Evolutionary conservation across 2,329 filamentous ascomycete genomes (phyloP).

Genomic region (Aspergillus sp.): DNA sequence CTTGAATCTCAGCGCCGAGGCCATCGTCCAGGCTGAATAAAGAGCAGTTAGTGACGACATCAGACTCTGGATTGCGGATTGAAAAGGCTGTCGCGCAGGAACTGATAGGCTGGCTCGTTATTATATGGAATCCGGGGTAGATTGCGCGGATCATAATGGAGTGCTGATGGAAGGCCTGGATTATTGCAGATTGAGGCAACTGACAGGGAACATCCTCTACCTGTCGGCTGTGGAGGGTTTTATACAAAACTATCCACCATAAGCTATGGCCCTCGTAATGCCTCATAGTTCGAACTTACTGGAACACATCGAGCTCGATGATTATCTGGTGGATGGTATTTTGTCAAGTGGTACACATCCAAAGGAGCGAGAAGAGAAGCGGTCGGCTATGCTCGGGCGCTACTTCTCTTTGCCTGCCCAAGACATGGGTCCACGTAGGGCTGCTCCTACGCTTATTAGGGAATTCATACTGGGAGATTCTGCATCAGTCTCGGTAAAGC

Average conservation of each 20-base stretch:
- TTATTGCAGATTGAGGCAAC: not conserved
- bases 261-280: not conserved
- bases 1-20: not conserved
- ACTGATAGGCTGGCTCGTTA: not conserved
- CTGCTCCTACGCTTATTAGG: too few species aligned
- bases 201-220: not conserved
- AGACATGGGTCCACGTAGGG: too few species aligned
- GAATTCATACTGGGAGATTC: not conserved
- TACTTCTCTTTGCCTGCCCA: too few species aligned
- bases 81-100: not conserved
- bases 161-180: not conserved
- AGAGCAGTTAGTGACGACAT: not conserved
- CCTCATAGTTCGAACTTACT: not conserved
- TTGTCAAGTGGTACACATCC: not conserved
- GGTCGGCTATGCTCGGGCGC: not conserved
- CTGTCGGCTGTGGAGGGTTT: not conserved
- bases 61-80: not conserved
- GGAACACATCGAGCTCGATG: not conserved
- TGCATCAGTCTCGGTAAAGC: not conserved
- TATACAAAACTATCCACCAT: not conserved
- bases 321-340: not conserved
- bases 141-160: not conserved
- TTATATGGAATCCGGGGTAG: not conserved
- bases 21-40: not conserved
- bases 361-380: not conserved